These are phyloP conservation scores for Haplographium delicatum DNA, from an alignment of 495 filamentous ascomycete species.

Conservation along the genomic window DNA sequence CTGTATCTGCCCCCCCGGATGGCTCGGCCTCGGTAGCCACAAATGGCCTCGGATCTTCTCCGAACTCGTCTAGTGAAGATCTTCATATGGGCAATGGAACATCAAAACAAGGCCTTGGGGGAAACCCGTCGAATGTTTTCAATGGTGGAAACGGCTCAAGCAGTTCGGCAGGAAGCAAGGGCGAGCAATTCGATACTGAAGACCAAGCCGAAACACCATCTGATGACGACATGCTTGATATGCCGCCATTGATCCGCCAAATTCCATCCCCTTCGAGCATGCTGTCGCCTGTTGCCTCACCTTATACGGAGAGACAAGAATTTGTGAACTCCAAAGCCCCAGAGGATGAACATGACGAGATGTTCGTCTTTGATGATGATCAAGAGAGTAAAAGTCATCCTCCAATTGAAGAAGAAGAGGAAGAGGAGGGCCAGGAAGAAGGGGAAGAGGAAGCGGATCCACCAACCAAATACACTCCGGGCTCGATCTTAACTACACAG, in stretches of 20 bases:
- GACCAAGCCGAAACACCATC: conserved; percentile 17
- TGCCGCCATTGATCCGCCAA: conserved; percentile 25
- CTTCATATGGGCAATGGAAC: background rate
- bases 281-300: background rate
- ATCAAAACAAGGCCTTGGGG: background rate
- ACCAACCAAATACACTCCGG: too few species aligned
- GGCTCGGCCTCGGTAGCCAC: conserved; percentile 20
- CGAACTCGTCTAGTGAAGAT: background rate
- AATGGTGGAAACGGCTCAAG: background rate
- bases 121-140: background rate
- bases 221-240: conserved; percentile 27
- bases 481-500: too few species aligned
- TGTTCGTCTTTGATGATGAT: conserved; percentile 23
- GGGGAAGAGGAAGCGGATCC: too few species aligned
- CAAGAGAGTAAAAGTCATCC: background rate
- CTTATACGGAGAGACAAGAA: background rate
- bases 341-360: conserved; percentile 14
- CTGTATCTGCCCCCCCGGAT: conserved; percentile 25
- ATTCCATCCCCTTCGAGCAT: conserved; percentile 15
- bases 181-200: background rate
- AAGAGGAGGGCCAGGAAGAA: too few species aligned
- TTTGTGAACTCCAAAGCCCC: conserved; percentile 5
- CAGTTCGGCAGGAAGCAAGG: background rate
- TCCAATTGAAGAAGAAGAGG: background rate
- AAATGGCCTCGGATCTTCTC: background rate